phyloP scores from a whole-genome alignment of 371 early-diverging fungal genomes.

The Mucor indicus region DNA sequence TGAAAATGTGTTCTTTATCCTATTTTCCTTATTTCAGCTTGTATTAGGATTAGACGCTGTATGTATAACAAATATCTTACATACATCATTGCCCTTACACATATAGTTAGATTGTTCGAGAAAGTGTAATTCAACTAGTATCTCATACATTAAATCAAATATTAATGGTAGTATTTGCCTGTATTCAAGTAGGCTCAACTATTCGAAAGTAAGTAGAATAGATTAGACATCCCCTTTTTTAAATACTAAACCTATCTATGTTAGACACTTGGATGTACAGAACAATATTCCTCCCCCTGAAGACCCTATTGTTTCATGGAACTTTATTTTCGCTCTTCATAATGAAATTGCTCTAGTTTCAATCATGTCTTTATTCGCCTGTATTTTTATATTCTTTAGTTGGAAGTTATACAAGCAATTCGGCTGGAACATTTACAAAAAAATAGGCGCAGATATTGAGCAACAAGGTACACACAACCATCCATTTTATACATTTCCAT shows the following conservation, averaged over 20 bases:
- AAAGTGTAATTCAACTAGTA: slow-evolving; percentile 47
- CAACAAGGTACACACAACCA: slow-evolving; percentile 24
- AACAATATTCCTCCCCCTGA: slow-evolving; percentile 5
- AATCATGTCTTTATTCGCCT: slow-evolving; percentile 19
- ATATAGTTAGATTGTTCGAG: slow-evolving; percentile 38
- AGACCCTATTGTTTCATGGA: slow-evolving; percentile 9
- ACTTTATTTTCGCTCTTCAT: slow-evolving; percentile 27
- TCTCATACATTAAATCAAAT: slow-evolving; percentile 36
- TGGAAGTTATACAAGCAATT: slow-evolving; percentile 36
- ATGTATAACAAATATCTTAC: slow-evolving; percentile 9
- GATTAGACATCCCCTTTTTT: background rate
- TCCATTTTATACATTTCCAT: background rate
- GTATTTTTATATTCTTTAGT: slow-evolving; percentile 28
- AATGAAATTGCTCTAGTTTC: slow-evolving; percentile 36
- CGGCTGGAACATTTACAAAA: slow-evolving; percentile 47
- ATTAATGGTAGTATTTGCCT: slow-evolving; percentile 35
- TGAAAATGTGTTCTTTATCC: slow-evolving; percentile 47
- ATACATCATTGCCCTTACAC: background rate
- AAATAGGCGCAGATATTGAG: slow-evolving; percentile 42
- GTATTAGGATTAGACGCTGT: slow-evolving; percentile 48
- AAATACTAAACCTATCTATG: too few species aligned
- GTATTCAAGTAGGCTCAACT: slow-evolving; percentile 41
- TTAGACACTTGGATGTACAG: slow-evolving; percentile 23
- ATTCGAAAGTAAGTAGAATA: slow-evolving; percentile 27
- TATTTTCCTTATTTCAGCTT: slow-evolving; percentile 44